These are phyloP conservation scores for Tillandsia leiboldiana DNA, from an alignment of 176 grass and related monocot species.

Conservation along the genomic window DNA sequence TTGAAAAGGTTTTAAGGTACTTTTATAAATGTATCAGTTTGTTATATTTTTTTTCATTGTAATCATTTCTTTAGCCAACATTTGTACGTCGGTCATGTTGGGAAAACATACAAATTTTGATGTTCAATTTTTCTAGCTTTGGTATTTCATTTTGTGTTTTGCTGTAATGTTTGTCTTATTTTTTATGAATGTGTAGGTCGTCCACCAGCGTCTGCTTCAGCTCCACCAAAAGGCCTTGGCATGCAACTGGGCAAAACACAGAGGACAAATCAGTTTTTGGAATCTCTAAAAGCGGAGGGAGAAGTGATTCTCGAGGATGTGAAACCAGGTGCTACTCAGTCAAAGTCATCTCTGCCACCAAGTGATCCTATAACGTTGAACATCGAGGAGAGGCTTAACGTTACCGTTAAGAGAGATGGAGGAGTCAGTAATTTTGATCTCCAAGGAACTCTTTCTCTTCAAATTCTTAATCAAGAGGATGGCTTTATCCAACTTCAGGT, in stretches of 20 bases:
- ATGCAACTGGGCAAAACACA: conserved; percentile 67
- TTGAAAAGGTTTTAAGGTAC: too few species aligned
- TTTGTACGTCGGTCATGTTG: too few species aligned
- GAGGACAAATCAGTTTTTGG: conserved; percentile 57
- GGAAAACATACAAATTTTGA: background rate
- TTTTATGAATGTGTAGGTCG: conserved; percentile 24
- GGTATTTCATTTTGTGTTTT: conserved; percentile 1
- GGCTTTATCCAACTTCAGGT: conserved; percentile 93
- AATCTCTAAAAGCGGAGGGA: conserved; percentile 79
- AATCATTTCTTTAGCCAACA: too few species aligned
- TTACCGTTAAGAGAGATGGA: conserved; percentile 56
- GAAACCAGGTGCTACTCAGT: conserved; percentile 41
- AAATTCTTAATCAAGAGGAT: conserved; percentile 58
- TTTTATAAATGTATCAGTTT: background rate
- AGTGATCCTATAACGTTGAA: conserved; percentile 69
- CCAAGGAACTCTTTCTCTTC: conserved; percentile 85
- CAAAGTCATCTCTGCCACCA: conserved; percentile 45
- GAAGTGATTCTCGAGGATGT: conserved; percentile 74
- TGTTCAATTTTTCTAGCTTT: background rate
- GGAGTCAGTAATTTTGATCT: conserved; percentile 73
- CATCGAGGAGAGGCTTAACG: conserved; percentile 75
- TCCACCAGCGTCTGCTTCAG: conserved; percentile 41
- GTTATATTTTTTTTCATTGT: background rate
- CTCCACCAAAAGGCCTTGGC: conserved; percentile 42
- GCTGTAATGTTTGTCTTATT: conserved; percentile 10